Evolutionary conservation across 2,329 filamentous ascomycete species (phyloP).

Genomic region (Fusarium incarnatum): DNA sequence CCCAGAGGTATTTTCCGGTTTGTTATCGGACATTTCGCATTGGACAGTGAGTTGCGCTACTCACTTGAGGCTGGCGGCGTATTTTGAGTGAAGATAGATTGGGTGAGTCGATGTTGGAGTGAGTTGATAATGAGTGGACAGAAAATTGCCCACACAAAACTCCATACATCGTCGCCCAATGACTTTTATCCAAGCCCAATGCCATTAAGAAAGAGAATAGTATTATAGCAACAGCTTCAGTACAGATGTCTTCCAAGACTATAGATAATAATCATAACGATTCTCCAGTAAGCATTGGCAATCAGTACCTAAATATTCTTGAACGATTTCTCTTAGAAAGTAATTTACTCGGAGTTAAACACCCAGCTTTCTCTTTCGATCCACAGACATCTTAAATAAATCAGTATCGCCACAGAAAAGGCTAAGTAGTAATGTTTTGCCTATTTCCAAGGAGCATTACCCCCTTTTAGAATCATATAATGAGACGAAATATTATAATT

Average conservation of each 20-base stretch:
- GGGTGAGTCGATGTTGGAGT: not conserved
- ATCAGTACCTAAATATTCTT: not conserved
- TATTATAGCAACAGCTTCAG: not conserved
- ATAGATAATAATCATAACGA: not conserved
- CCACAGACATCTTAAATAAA: no score
- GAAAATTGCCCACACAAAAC: not conserved
- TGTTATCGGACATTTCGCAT: not conserved
- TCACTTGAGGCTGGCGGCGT: not conserved
- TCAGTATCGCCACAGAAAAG: not conserved
- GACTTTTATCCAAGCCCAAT: not conserved
- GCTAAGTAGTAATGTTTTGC: not conserved
- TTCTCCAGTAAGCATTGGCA: not conserved
- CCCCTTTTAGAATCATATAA: not conserved
- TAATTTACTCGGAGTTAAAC: no score
- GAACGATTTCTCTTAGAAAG: no score
- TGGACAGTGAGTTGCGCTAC: not conserved
- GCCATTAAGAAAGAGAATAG: not conserved
- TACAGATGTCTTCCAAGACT: accelerated
- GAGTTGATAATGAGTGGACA: not conserved
- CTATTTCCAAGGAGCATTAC: not conserved
- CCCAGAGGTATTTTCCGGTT: not conserved
- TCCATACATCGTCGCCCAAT: not conserved
- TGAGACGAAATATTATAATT: not conserved
- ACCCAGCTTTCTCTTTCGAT: no score
- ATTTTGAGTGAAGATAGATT: not conserved